Evolutionary conservation across 2,329 filamentous ascomycete species (phyloP).

Genomic region (Alternaria ventricosa): DNA sequence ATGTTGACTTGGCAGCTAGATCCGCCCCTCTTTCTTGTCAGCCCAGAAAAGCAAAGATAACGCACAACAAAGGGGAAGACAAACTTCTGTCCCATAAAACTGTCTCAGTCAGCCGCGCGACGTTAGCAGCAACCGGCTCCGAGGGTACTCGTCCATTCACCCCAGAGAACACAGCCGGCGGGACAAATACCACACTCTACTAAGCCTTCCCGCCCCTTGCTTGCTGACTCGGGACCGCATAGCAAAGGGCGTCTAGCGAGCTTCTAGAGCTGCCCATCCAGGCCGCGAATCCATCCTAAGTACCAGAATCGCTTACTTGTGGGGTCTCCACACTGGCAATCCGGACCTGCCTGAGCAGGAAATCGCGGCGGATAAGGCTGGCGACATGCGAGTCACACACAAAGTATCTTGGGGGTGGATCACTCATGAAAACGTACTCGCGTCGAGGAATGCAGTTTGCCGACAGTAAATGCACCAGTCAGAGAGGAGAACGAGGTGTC

Average conservation of each 20-base stretch:
- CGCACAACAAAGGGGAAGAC: constrained; percentile 4
- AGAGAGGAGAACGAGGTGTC: constrained; percentile 1
- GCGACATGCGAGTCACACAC: constrained; percentile 6
- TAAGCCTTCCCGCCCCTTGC: constrained; percentile 20
- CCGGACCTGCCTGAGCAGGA: constrained; percentile 13
- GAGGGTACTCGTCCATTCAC: not conserved
- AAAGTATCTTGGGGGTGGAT: not conserved
- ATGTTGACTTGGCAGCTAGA: constrained; percentile 10
- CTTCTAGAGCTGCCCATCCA: constrained; percentile 18
- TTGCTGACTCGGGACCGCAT: constrained; percentile 25
- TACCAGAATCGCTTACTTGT: constrained; percentile 9
- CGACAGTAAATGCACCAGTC: constrained; percentile 13
- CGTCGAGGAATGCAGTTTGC: constrained; percentile 3
- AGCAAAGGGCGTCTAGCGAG: constrained; percentile 32
- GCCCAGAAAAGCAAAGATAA: constrained; percentile 25
- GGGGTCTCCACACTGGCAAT: constrained; percentile 13
- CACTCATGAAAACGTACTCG: not conserved
- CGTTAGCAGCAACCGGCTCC: not conserved
- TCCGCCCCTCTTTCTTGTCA: constrained; percentile 12
- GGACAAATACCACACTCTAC: constrained; percentile 2
- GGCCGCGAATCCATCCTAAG: constrained; percentile 11
- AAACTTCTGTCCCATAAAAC: constrained; percentile 12
- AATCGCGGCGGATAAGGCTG: constrained; percentile 14
- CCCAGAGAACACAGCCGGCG: constrained; percentile 2
- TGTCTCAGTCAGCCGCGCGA: constrained; percentile 14